Base-by-base conservation (phyloP, 2,329 filamentous ascomycete genomes). In the Ceratocystis diversiconidia region DNA sequence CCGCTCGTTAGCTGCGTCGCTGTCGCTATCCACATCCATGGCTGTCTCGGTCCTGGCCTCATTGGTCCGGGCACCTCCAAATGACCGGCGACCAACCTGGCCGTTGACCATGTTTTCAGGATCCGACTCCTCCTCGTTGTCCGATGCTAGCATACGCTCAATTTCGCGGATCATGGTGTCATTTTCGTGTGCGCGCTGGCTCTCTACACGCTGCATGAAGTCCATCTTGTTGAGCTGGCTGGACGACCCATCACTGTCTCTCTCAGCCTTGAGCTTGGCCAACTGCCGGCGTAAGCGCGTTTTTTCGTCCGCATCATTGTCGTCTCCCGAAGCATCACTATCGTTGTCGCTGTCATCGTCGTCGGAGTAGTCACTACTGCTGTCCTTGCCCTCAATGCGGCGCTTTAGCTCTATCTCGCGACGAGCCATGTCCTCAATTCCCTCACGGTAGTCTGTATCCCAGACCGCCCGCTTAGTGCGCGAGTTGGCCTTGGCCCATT, bases 141-240 rank as follows among this genome's bases (percentile, higher is more conserved):
- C 79, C 4, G 84, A 86, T 32, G 86, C 85, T 52, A 96, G 78
- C 61, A 92, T 88, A 65, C 84, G 83, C 61, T 86, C 82, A 61
- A 96, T 83, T 70, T 85, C 80, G 52, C 79, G 80, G 12, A 90
- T 77, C 66, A 90, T 83, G 65, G 89, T 87, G 70, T 96, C 89
- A 70, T 97, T 96, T 66, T 85, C 82, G 69, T 87, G 84, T 74
- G 87, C 91, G 71, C 85, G 85, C 46, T 85, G 80, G 32, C 87
- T 88, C 72, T 96, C 92, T 1, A 91, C 90, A 70, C 87, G 90
- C 71, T 87, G 85, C 94, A 99, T 97, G 73, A 99, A 99, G 68
- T 90, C 89, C 87, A 99, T 90, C 63, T 83, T 82, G 75, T 89
- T 85, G 5, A 99, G 77, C 70, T 84, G 87, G 15, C 86, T 86